Base-by-base conservation (phyloP, 768 basidiomycete genomes). In the Pisolithus albus region DNA sequence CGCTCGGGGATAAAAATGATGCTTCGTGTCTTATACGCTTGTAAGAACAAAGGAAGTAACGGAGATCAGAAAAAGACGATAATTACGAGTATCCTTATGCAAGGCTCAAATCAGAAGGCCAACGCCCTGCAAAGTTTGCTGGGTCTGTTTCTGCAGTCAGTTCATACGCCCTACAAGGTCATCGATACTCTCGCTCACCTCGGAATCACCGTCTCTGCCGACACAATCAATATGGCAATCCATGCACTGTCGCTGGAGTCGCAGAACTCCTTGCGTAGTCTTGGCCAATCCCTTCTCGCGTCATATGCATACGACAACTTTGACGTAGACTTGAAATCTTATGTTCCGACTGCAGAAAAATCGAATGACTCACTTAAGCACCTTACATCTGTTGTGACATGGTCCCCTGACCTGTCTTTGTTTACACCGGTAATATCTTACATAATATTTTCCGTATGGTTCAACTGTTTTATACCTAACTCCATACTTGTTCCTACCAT, bases 271-370 rank as follows among this genome's bases (percentile, higher is more conserved):
- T 55, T 71, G 5, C 46, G 50, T 3, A 16, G 40, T 15, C 54
- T 67, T 18, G 68, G 66, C 0, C 47, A 57, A 23, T 62, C 59
- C 4, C 52, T 69, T 4, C 47, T 63, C 0, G 52, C 60, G 0
- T 49, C 55, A 5, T 71, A 64, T 55, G 70, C 70, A 6, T 76
- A 71, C 21, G 70, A 78, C 50, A 78, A 78, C 54, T 64, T 76
- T 28, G 74, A 78, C 53, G 61, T 75, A 5, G 60, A 71, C 37
- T 52, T 75, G 7, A 65, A 70, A 42, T 50, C 57, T 9, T n/a
- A 57, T 1, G 50, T 63, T 6, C 68, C 68, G 0, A 71, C 68
- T 0, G 46, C 65, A 3, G 68, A 76, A 41, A 59, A 65, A 15
- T 52, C 54, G 9, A 30, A 55, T 40, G 41, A 56, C 9, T 58